These are phyloP conservation scores for Paraphaeosphaeria minitans DNA, from an alignment of 2,329 filamentous ascomycete genomes.

Conservation along the genomic window DNA sequence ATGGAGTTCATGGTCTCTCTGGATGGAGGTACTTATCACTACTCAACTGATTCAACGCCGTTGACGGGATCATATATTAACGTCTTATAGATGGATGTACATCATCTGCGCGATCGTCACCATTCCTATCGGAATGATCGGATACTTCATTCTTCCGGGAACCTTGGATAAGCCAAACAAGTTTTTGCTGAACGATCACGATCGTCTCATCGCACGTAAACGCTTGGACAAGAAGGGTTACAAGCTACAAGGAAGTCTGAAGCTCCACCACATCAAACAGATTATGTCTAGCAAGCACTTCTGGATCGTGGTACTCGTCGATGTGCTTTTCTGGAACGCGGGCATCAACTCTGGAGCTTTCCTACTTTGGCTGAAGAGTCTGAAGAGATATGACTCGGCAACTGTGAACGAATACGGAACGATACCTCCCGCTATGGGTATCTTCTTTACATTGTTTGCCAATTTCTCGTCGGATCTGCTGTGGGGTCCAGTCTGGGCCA, in stretches of 20 bases:
- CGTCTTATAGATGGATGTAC: conserved; percentile 45
- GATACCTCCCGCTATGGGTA: conserved; percentile 60
- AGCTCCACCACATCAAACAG: conserved; percentile 22
- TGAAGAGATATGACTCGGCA: conserved; percentile 54
- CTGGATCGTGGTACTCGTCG: conserved; percentile 57
- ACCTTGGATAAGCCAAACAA: conserved; percentile 57
- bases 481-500: conserved; percentile 60
- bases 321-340: conserved; percentile 64
- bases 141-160: conserved; percentile 59
- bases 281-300: conserved; percentile 51
- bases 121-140: conserved; percentile 58
- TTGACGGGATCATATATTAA: conserved; percentile 37
- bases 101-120: conserved; percentile 57
- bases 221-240: conserved; percentile 56
- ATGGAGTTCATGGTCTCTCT: conserved; percentile 54
- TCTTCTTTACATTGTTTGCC: conserved; percentile 60
- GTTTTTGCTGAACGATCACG: conserved; percentile 53
- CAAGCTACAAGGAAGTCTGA: conserved; percentile 26
- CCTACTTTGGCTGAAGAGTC: conserved; percentile 63
- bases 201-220: conserved; percentile 53
- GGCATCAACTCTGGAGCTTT: conserved; percentile 58
- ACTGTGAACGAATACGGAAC: conserved; percentile 59
- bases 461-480: conserved; percentile 62
- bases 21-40: conserved; percentile 27
- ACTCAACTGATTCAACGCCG: no score